Conservation (phyloP, 495 filamentous ascomycete genomes). For the Annulohypoxylon stygium region DNA sequence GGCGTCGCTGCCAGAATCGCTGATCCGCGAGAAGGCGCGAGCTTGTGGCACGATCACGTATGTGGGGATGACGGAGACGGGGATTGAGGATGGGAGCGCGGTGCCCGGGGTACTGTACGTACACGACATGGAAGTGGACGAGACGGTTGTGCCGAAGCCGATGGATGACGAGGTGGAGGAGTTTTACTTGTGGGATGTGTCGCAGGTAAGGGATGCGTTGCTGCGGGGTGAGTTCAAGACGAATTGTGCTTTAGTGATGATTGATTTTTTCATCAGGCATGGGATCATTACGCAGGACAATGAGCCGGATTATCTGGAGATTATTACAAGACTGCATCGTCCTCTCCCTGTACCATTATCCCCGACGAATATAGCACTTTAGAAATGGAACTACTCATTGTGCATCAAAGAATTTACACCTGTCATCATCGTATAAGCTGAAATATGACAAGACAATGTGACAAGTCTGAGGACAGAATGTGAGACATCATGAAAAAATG, state of each 20-base stretch:
- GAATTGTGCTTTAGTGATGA: slow-evolving; percentile 77
- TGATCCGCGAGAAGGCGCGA: slow-evolving; percentile 67
- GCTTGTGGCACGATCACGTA: slow-evolving; percentile 76
- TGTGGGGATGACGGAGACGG: slow-evolving; percentile 71
- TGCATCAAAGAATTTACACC: too few relatives aligned
- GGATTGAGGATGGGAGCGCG: slow-evolving; percentile 75
- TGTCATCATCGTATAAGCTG: too few relatives aligned
- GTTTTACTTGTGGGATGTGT: slow-evolving; percentile 75
- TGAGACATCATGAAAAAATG: too few relatives aligned
- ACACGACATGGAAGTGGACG: slow-evolving; percentile 77
- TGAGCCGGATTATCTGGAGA: slow-evolving; percentile 80
- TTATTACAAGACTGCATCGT: slow-evolving; percentile 73
- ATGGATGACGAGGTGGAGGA: slow-evolving; percentile 81
- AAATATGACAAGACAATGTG: neutral
- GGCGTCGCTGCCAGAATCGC: slow-evolving; percentile 72
- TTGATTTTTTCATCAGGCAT: slow-evolving; percentile 88
- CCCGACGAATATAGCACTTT: neutral
- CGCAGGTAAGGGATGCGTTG: slow-evolving; percentile 72
- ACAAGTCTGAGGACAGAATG: too few relatives aligned
- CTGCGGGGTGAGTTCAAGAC: slow-evolving; percentile 80
- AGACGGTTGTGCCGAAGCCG: slow-evolving; percentile 72
- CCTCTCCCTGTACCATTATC: slow-evolving; percentile 20
- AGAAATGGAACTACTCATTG: neutral
- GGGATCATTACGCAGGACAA: slow-evolving; percentile 78
- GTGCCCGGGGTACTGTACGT: slow-evolving; percentile 83